Base-by-base conservation (phyloP, 1,139 yeast genomes). In the Lizanozyma gosingica region DNA sequence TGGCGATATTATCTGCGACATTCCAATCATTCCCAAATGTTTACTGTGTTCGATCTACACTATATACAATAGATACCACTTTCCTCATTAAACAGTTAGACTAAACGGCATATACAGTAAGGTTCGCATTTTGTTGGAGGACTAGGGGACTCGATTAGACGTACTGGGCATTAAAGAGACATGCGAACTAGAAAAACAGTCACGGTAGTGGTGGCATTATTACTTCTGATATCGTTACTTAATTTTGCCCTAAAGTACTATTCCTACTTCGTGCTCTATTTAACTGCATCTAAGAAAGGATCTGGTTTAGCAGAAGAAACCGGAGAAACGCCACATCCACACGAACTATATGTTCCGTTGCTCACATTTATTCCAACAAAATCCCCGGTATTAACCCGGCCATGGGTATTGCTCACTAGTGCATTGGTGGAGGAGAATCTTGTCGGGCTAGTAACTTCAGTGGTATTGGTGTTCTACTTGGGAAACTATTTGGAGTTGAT, bases 321-420 rank as follows among this genome's bases (percentile, higher is more conserved):
- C 2, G 67, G 66, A 3, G 65, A 59, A 41, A 51, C 62, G 2
- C 70, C 68, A 3, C 71, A 64, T 47, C 71, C 72, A 14, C 70
- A 65, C 45, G 70, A 65, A 45, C 51, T 65, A 39, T 66, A 57
- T 46, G 71, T 66, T 4, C 72, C 72, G 3, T 50, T 66, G 33
- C 48, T 66, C 17, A 63, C 71, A 3, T 66, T 65, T 46, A 65
- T 66, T 34, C 71, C 72, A 6, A 55, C 66, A 1, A 55, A 52
- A 36, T 63, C 71, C 1, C 64, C 71, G 1, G 69, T 64, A 4
- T 3, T 64, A 2, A 45, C 57, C 3, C 49, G 69, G 9, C 70
- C 71, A 3, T 66, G 71, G 72, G 71, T 66, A 2, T 44, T 66
- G 3, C 18, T 65, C 9, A 65, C 71, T 15, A 50, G 62, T 38